phyloP scores from a whole-genome alignment of 208 protist species.

The Vickermania ingenoplastis region DNA sequence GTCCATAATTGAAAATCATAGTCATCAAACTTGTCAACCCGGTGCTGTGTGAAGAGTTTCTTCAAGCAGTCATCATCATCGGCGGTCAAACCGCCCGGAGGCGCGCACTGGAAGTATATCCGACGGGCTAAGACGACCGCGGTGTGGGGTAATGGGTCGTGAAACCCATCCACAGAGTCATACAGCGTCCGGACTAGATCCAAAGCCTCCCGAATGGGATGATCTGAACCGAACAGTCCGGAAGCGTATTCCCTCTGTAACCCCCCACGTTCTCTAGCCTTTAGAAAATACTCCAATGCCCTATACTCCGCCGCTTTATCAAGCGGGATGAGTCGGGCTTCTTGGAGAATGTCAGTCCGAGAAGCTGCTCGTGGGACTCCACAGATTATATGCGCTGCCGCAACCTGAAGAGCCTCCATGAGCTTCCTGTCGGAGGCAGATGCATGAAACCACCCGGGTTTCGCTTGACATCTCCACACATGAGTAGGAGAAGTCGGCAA shows the following conservation, averaged over 20 bases:
- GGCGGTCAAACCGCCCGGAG: neutral
- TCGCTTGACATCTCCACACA: neutral
- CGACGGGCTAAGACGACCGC: neutral
- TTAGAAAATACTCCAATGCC: neutral
- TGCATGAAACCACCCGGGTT: neutral
- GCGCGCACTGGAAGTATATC: neutral
- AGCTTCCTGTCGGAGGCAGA: neutral
- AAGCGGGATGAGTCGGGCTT: slow-evolving; percentile 1
- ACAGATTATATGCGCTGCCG: neutral
- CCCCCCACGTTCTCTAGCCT: neutral
- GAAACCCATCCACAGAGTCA: neutral
- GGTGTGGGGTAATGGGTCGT: neutral
- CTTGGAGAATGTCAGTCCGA: neutral
- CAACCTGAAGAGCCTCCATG: neutral
- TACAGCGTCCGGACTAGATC: neutral
- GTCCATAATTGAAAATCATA: slow-evolving; percentile 16
- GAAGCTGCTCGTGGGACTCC: neutral
- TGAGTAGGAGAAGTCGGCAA: neutral
- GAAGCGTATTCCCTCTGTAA: neutral
- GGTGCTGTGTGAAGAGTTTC: neutral
- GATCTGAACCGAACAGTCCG: neutral
- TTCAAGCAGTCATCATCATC: neutral
- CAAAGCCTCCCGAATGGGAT: neutral
- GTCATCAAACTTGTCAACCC: neutral
- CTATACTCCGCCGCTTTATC: neutral